Evolutionary conservation across 257 asterid species (phyloP).

Genomic region (Primulina eburnea): DNA sequence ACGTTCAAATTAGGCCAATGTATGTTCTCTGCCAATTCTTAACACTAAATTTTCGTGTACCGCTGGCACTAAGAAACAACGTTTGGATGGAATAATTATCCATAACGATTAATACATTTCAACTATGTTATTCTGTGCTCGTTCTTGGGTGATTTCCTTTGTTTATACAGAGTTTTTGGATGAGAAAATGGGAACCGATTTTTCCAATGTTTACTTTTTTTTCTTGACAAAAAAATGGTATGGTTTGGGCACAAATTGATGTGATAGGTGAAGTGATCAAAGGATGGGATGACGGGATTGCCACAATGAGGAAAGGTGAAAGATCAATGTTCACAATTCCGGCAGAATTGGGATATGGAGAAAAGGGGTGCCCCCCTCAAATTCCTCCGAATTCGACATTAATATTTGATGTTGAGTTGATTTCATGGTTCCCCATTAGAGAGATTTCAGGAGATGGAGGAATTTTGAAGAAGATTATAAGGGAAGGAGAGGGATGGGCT

Average conservation of each 20-base stretch:
- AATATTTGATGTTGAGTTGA: constrained; percentile 47
- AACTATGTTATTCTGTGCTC: not conserved
- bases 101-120: too few relatives aligned
- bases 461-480: constrained; percentile 45
- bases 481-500: constrained; percentile 73
- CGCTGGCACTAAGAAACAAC: too few relatives aligned
- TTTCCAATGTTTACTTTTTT: too few relatives aligned
- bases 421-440: constrained; percentile 56
- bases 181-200: too few relatives aligned
- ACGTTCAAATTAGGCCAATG: constrained; percentile 63
- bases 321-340: constrained; percentile 56
- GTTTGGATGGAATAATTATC: too few relatives aligned
- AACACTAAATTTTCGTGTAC: too few relatives aligned
- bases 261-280: constrained; percentile 56
- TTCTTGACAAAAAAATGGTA: too few relatives aligned
- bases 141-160: not conserved
- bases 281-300: constrained; percentile 69
- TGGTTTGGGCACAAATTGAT: not conserved
- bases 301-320: constrained; percentile 63
- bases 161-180: too few relatives aligned
- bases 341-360: constrained; percentile 55
- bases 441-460: constrained; percentile 62
- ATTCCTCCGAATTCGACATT: constrained; percentile 67
- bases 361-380: constrained; percentile 46
- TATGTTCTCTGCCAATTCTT: constrained; percentile 22